Base-by-base conservation (phyloP, 2,329 filamentous ascomycete species). In the Sporothrix luriei region DNA sequence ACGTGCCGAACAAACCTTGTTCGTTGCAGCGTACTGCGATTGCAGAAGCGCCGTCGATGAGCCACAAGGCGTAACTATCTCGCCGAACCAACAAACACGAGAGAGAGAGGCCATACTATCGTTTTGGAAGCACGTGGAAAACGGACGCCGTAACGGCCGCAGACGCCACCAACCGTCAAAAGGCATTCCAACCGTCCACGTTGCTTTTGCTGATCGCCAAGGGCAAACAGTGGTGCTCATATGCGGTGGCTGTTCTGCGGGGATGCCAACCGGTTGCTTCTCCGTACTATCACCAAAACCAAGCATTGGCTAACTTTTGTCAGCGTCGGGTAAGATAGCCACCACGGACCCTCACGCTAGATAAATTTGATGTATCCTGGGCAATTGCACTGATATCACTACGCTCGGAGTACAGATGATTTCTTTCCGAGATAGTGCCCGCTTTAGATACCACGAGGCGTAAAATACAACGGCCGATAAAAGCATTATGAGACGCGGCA, bases 21-120 rank as follows among this genome's bases (percentile, higher is more conserved):
- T 38, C 57, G 38, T 21, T 62, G 38, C n/a, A 19, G 57, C 57
- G 46, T 26, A 46, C 11, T 38, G 11, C 21, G 3, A 46, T 38
- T 62, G 13, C 57, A 62, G 38, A 62, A 62, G 38, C 38, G 57
- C 57, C 21, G 57, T 14, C 38, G 21, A 61, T 33, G 19, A 26
- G 38, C 38, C 26, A 7, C 57, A 46, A 46, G 57, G 57, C n/a
- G 13, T 26, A 62, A 62, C 57, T 62, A 62, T 62, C 57, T 46
- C 40, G 57, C 57, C 57, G 57, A 62, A 62, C 57, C 38, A 62
- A 46, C 57, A 62, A 24, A 46, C 38, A 62, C 21, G n/a, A 26
- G n/a, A 62, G 33, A 33, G 24, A 40, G 9, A 4, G 13, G 7
- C 5, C 26, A 26, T 26, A 43, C 11, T 6, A 13, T 9, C 2